These are phyloP conservation scores for Euphorbia peplus DNA, from an alignment of 345 rosid species.

Conservation along the genomic window DNA sequence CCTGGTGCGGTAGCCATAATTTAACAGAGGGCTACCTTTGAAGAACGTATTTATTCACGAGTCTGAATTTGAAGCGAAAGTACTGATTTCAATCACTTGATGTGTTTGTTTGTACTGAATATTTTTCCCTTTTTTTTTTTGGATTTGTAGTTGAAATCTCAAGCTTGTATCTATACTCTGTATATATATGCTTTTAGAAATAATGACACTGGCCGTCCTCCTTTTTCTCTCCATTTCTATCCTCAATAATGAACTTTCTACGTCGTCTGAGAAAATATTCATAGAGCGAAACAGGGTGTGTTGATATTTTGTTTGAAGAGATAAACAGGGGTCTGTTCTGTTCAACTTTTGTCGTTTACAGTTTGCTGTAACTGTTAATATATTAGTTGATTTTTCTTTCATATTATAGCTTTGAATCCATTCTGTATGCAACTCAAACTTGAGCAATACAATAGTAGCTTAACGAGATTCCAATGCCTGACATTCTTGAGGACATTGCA, in stretches of 20 bases:
- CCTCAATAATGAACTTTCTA: background rate
- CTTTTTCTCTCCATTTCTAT: background rate
- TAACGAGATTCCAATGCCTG: no score
- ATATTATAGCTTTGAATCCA: no score
- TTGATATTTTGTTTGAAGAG: background rate
- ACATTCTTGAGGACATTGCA: no score
- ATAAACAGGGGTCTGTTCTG: no score
- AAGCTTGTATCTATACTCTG: background rate
- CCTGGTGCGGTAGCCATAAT: slow-evolving; percentile 7
- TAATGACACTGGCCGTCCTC: background rate
- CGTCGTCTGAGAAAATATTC: no score
- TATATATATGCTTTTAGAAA: slow-evolving; percentile 11
- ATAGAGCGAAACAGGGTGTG: background rate
- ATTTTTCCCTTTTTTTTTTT: background rate
- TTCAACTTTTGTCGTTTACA: no score
- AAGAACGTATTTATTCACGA: background rate
- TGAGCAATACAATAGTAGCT: slow-evolving; percentile 10
- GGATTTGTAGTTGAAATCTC: background rate
- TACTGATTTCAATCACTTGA: background rate
- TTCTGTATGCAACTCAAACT: no score
- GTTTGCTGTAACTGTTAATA: no score
- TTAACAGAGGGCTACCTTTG: background rate
- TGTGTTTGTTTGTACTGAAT: slow-evolving; percentile 2
- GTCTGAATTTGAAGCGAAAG: background rate
- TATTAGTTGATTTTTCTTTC: no score